Base-by-base conservation (phyloP, 2,329 filamentous ascomycete species). In the Ceratocystiopsis brevicomis region DNA sequence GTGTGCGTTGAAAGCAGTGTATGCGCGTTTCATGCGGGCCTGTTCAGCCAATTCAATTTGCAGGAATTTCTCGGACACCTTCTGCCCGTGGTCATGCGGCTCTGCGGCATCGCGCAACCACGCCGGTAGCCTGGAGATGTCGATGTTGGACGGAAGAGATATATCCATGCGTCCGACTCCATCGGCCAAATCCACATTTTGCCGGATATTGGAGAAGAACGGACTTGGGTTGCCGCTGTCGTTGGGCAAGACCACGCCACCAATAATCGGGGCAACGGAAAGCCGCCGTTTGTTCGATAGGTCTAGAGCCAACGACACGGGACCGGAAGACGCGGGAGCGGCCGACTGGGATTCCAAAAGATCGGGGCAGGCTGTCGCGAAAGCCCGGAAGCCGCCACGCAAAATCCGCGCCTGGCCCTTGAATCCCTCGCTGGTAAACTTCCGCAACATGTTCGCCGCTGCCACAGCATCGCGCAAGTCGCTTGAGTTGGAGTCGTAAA, bases 121-220 rank as follows among this genome's bases (percentile, higher is more conserved):
- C 2, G 56, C 52, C 1, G 90, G 90, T 14, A 95, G 65, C 15
- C 65, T 58, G 5, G 68, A 61, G 35, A 59, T 55, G 32, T 67
- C 59, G 10, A 73, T 50, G n/a, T 58, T 63, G 2, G 57, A 37
- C 0, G 71, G 70, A 10, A 70, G 55, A 2, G 57, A 53, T 6
- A 76, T 56, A n/a, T 76, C 69, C 53, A 78, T 76, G 53, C 93
- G 87, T 0, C 90, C 90, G 12, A 96, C 88, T 17, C 90, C 90
- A 51, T 85, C 86, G 32, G 92, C 80, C 16, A 98, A 67, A 55
- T 96, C 90, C 74, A 92, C 88, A 50, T 96, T 94, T 58, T 96
- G 90, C 38, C 90, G 77, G 52, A 98, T 96, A 50, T 95, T 96
- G 48, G 78, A 77, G 58, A 96, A 96, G 63, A 98, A 96, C 0